A percentile compares a stretch with the other conserved stretches of the same genome.
These are phyloP conservation scores for Aspergillus candidus DNA, from an alignment of 2,329 filamentous ascomycete species.

Conservation along the genomic window DNA sequence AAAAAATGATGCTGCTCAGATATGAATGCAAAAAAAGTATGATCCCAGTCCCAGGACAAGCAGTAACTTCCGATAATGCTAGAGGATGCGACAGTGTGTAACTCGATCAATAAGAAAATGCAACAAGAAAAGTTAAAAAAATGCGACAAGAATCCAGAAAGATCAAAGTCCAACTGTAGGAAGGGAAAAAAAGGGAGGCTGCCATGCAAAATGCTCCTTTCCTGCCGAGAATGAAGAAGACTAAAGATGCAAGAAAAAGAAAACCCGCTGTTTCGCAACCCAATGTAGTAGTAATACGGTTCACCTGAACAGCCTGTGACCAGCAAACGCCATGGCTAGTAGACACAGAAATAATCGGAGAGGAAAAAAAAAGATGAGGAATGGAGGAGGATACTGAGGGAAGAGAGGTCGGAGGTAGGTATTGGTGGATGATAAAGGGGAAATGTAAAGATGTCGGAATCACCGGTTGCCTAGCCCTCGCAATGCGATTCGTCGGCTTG, in stretches of 20 bases:
- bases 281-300: too few relatives aligned
- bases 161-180: slow-evolving; percentile 1
- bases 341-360: slow-evolving; percentile 5
- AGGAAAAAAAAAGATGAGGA: background rate
- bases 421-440: background rate
- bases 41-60: too few relatives aligned
- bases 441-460: background rate
- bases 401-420: slow-evolving; percentile 2
- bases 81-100: background rate
- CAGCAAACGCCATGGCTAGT: slow-evolving; percentile 11
- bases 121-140: background rate
- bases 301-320: too few relatives aligned
- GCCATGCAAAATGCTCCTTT: slow-evolving; percentile 1
- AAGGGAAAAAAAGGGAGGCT: slow-evolving; percentile 1
- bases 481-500: slow-evolving; percentile 35
- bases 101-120: slow-evolving; percentile 8
- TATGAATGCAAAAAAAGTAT: too few relatives aligned
- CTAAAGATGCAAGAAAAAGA: background rate
- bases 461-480: slow-evolving; percentile 29
- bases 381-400: background rate
- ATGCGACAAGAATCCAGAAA: slow-evolving; percentile 11
- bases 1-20: too few relatives aligned
- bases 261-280: background rate
- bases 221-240: background rate
- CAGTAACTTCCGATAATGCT: too few relatives aligned